phyloP scores from a whole-genome alignment of 768 basidiomycete genomes.

The Melanogaster broomeanus region DNA sequence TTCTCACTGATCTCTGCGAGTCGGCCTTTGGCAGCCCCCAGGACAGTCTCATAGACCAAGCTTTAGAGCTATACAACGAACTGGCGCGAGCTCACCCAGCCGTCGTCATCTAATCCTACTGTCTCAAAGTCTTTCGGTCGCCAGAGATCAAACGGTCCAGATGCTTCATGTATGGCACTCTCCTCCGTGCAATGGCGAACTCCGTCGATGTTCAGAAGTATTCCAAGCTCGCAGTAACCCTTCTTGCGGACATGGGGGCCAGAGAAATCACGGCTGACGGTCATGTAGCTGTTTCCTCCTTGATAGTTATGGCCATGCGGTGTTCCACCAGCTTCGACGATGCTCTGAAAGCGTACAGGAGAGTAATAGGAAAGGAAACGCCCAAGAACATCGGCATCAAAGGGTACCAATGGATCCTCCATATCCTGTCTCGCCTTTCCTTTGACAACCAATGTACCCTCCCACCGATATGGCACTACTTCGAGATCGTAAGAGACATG shows the following conservation, averaged over 20 bases:
- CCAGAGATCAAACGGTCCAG: constrained; percentile 45
- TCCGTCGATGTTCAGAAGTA: constrained; percentile 51
- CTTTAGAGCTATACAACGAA: constrained; percentile 54
- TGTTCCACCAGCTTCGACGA: constrained; percentile 52
- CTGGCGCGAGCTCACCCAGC: constrained; percentile 38
- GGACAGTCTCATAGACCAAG: constrained; percentile 50
- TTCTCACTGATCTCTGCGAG: constrained; percentile 53
- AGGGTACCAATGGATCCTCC: constrained; percentile 65
- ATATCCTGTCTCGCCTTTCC: constrained; percentile 60
- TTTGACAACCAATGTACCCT: constrained; percentile 42
- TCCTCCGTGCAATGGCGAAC: constrained; percentile 49
- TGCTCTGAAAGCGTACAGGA: constrained; percentile 64
- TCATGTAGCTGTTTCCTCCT: constrained; percentile 47
- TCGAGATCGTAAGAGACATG: constrained; percentile 83
- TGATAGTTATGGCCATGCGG: constrained; percentile 69
- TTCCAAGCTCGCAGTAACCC: constrained; percentile 44
- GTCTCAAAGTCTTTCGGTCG: constrained; percentile 21
- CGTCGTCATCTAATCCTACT: constrained; percentile 13
- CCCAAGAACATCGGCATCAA: constrained; percentile 47
- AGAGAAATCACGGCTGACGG: constrained; percentile 48
- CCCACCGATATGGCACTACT: constrained; percentile 56
- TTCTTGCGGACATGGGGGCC: constrained; percentile 68
- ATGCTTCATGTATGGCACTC: constrained; percentile 53
- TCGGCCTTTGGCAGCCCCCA: constrained; percentile 34
- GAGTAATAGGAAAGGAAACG: constrained; percentile 29